These are phyloP conservation scores for Apiotrichum mycotoxinovorans DNA, from an alignment of 1,284 basidiomycete genomes.

Conservation along the genomic window DNA sequence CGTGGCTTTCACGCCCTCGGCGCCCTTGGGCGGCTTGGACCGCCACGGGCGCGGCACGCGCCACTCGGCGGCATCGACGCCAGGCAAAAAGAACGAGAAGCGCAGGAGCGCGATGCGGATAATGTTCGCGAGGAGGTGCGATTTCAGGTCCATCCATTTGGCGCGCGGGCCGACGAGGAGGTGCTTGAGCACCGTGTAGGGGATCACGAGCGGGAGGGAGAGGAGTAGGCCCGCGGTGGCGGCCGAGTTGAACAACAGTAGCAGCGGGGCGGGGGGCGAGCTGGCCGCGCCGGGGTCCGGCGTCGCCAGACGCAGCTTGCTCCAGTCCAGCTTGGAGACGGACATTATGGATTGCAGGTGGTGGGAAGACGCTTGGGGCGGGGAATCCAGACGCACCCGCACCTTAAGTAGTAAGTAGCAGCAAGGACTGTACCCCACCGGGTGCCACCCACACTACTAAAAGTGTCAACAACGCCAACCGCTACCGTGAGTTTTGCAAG, in stretches of 20 bases:
- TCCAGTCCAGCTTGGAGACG: constrained; percentile 2
- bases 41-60: neutral
- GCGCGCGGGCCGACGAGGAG: constrained; percentile 3
- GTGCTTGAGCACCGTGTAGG: constrained; percentile 3
- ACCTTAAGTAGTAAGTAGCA: neutral
- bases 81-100: neutral
- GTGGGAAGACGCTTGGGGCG: neutral
- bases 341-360: neutral
- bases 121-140: neutral
- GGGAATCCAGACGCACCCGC: too few species aligned
- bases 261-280: constrained; percentile 1
- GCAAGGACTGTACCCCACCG: too few species aligned
- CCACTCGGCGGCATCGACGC: neutral
- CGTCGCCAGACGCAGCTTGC: neutral
- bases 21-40: neutral
- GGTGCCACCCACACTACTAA: too few species aligned
- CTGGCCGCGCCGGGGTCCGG: constrained; percentile 6
- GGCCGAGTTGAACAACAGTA: neutral
- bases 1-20: neutral
- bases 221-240: neutral
- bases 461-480: too few species aligned
- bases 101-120: neutral
- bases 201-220: constrained; percentile 8
- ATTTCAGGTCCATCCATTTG: neutral
- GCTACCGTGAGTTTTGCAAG: too few species aligned